Evolutionary conservation across 208 protist species (phyloP).

Genomic region (Phytomonas serpens): DNA sequence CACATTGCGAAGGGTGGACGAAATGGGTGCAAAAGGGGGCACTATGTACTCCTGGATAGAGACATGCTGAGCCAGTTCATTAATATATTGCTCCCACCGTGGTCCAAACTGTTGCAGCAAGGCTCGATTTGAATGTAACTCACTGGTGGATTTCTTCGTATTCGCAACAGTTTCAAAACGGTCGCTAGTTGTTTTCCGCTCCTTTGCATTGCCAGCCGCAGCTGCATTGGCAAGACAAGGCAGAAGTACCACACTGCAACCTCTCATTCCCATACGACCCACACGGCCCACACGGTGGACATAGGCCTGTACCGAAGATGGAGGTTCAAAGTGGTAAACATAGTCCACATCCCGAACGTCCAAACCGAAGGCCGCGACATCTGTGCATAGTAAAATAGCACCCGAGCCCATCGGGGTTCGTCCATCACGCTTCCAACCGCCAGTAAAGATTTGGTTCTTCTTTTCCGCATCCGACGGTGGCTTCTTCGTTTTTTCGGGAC

Average conservation of each 20-base stretch:
- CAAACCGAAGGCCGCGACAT: conserved; percentile 83
- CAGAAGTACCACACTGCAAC: conserved; percentile 75
- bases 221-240: conserved; percentile 33
- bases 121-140: conserved; percentile 23
- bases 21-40: conserved; percentile 72
- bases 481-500: conserved; percentile 18
- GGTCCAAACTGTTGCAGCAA: neutral
- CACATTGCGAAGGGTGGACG: conserved; percentile 61
- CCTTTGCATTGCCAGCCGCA: conserved; percentile 12
- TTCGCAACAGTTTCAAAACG: conserved; percentile 77
- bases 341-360: conserved; percentile 91
- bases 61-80: conserved; percentile 35
- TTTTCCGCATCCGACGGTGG: conserved; percentile 52
- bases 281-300: conserved; percentile 87
- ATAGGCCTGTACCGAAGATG: conserved; percentile 67
- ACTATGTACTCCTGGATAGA: conserved; percentile 51
- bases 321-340: conserved; percentile 89
- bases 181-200: conserved; percentile 57
- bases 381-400: conserved; percentile 84
- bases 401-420: conserved; percentile 50
- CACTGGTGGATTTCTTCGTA: conserved; percentile 49
- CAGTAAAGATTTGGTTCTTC: conserved; percentile 63
- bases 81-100: conserved; percentile 38
- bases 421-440: conserved; percentile 75
- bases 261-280: conserved; percentile 84